phyloP scores from a whole-genome alignment of 2,329 filamentous ascomycete genomes.

The Paradendryphiella salina region DNA sequence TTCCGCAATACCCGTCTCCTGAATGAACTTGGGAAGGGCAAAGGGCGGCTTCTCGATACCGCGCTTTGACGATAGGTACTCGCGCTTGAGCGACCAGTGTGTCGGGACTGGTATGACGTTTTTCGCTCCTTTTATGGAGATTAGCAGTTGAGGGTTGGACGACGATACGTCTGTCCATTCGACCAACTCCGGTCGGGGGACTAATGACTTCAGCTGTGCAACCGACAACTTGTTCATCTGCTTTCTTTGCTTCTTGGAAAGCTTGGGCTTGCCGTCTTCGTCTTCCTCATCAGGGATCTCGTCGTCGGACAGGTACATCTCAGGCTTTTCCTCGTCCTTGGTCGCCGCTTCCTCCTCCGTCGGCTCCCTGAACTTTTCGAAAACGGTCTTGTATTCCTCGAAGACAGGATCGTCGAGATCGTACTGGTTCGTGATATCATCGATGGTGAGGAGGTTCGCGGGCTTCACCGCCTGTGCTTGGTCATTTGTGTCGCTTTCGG shows the following conservation, averaged over 20 bases:
- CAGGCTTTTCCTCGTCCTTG: slow-evolving; percentile 68
- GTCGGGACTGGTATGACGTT: slow-evolving; percentile 93
- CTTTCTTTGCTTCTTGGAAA: slow-evolving; percentile 96
- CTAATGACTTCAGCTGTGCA: slow-evolving; percentile 90
- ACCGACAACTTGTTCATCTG: slow-evolving; percentile 89
- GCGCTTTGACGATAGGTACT: slow-evolving; percentile 95
- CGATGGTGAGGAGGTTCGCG: slow-evolving; percentile 43
- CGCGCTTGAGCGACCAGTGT: slow-evolving; percentile 95
- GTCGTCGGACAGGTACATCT: slow-evolving; percentile 80
- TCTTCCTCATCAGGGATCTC: slow-evolving; percentile 86
- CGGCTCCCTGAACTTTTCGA: slow-evolving; percentile 68
- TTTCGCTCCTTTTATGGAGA: slow-evolving; percentile 91
- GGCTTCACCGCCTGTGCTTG: slow-evolving; percentile 51
- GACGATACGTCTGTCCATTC: slow-evolving; percentile 97
- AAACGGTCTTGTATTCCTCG: slow-evolving; percentile 80
- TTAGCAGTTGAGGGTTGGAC: slow-evolving; percentile 81
- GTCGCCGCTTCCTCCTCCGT: slow-evolving; percentile 63
- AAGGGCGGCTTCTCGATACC: slow-evolving; percentile 96
- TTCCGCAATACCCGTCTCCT: slow-evolving; percentile 94
- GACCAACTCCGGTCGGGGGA: slow-evolving; percentile 88
- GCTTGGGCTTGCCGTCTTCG: slow-evolving; percentile 67
- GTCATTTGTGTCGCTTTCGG: slow-evolving; percentile 41
- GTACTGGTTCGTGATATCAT: slow-evolving; percentile 52
- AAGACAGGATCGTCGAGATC: slow-evolving; percentile 75
- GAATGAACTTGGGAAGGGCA: slow-evolving; percentile 90